Conservation (phyloP, 2,329 filamentous ascomycete genomes). For the Colletotrichum gigasporum region DNA sequence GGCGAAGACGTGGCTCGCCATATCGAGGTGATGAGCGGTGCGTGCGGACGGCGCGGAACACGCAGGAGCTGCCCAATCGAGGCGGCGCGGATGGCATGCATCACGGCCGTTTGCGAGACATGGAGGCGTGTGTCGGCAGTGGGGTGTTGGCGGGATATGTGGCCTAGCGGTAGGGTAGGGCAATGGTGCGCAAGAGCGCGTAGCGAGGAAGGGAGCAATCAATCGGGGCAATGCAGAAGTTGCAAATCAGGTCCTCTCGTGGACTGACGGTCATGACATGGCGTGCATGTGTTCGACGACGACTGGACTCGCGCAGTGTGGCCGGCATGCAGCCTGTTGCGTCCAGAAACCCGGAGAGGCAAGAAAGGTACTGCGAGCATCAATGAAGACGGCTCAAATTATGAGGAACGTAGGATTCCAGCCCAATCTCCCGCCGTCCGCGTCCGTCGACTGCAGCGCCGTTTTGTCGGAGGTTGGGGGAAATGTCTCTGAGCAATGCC, state of each 20-base stretch:
- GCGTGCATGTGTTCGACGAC: constrained; percentile 30
- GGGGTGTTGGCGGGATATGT: constrained; percentile 1
- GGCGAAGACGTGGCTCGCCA: constrained; percentile 28
- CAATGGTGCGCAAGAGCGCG: background rate
- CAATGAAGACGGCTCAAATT: constrained; percentile 23
- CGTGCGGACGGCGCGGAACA: constrained; percentile 5
- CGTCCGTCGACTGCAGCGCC: background rate
- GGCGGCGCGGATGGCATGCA: constrained; percentile 35
- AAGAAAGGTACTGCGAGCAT: constrained; percentile 2
- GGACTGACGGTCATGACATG: constrained; percentile 21
- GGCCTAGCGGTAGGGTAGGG: background rate
- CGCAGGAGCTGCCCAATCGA: constrained; percentile 33
- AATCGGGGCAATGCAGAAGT: background rate
- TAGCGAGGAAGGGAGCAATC: background rate
- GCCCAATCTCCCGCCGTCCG: constrained; percentile 21
- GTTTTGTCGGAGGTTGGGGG: background rate
- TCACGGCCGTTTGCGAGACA: constrained; percentile 35
- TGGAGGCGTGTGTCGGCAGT: constrained; percentile 11
- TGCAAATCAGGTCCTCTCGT: constrained; percentile 18
- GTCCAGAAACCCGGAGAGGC: constrained; percentile 5
- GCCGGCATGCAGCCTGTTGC: constrained; percentile 25
- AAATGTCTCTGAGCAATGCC: background rate
- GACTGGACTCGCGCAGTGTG: constrained; percentile 35
- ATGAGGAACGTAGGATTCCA: constrained; percentile 22
- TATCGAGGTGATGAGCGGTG: background rate